Percentiles rank a stretch among this genome's conserved stretches.
Evolutionary conservation across 108 stramenopile species (phyloP).

Genomic region (Nitzschia inconspicua): DNA sequence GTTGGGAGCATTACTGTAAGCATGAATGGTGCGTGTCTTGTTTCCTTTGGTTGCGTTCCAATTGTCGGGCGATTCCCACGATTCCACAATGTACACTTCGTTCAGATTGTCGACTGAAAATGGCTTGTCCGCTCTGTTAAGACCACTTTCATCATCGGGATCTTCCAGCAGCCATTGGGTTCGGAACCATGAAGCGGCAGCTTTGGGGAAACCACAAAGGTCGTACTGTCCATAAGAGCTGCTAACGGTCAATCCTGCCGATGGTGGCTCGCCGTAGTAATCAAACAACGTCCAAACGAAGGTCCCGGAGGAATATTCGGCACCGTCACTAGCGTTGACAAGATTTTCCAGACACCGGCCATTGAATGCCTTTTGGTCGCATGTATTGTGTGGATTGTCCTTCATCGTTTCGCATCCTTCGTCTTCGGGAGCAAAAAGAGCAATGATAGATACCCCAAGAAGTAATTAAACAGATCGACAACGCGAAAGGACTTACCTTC

Average conservation of each 20-base stretch:
- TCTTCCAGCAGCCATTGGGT: conserved; percentile 31
- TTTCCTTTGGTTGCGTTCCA: conserved; percentile 32
- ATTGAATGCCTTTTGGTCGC: conserved; percentile 32
- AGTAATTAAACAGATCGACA: too few relatives aligned
- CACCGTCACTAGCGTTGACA: conserved; percentile 31
- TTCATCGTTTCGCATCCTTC: conserved; percentile 31
- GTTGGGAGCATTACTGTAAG: conserved; percentile 35
- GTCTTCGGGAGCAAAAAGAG: too few relatives aligned
- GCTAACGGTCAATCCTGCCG: conserved; percentile 20
- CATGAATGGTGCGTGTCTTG: conserved; percentile 23
- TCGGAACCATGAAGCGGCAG: conserved; percentile 37
- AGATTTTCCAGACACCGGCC: conserved; percentile 27
- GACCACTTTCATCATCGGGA: background rate
- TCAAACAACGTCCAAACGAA: conserved; percentile 44
- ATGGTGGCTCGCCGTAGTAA: conserved; percentile 44
- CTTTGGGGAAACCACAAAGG: conserved; percentile 34
- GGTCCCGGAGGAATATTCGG: conserved; percentile 34
- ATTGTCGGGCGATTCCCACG: conserved; percentile 36
- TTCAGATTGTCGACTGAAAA: conserved; percentile 7
- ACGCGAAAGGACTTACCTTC: too few relatives aligned
- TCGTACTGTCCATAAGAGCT: conserved; percentile 39
- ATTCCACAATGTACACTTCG: conserved; percentile 34
- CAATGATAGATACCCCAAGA: too few relatives aligned
- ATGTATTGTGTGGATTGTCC: conserved; percentile 28
- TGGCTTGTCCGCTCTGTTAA: conserved; percentile 10